phyloP scores from a whole-genome alignment of 139 green algal species.

The Chlorella sp. region DNA sequence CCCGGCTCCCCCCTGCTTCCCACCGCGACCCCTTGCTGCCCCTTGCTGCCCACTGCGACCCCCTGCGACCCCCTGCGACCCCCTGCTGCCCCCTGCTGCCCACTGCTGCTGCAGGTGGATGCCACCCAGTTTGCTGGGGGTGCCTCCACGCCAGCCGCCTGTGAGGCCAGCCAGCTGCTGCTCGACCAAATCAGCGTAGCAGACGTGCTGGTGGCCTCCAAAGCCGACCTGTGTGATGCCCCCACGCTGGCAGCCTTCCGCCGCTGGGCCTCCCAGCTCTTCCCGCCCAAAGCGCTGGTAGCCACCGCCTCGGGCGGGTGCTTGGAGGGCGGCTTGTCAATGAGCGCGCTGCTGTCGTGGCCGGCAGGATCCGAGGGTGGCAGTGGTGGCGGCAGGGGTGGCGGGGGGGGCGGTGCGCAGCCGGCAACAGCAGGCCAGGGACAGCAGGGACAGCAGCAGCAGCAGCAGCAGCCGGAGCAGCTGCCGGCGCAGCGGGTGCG shows the following conservation, averaged over 20 bases:
- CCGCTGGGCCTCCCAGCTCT: conserved; percentile 43
- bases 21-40: too few species aligned
- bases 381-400: not conserved
- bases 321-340: not conserved
- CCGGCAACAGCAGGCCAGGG: not conserved
- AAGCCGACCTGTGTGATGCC: conserved; percentile 52
- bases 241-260: conserved; percentile 33
- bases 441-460: not conserved
- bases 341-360: not conserved
- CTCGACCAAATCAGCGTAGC: conserved; percentile 59
- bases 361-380: not conserved
- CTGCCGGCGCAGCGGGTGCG: not conserved
- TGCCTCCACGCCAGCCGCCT: not conserved
- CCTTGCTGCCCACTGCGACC: too few species aligned
- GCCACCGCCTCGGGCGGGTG: not conserved
- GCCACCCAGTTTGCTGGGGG: conserved; percentile 28
- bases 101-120: conserved; percentile 23
- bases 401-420: not conserved
- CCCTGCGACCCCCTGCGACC: too few species aligned
- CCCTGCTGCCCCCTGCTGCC: too few species aligned
- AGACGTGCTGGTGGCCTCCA: conserved; percentile 65
- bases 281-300: conserved; percentile 59
- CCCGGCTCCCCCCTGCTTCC: too few species aligned
- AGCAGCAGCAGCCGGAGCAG: not conserved
- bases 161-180: conserved; percentile 7